Conservation (phyloP, 176 grass and related monocot species). For the Zea luxurians region DNA sequence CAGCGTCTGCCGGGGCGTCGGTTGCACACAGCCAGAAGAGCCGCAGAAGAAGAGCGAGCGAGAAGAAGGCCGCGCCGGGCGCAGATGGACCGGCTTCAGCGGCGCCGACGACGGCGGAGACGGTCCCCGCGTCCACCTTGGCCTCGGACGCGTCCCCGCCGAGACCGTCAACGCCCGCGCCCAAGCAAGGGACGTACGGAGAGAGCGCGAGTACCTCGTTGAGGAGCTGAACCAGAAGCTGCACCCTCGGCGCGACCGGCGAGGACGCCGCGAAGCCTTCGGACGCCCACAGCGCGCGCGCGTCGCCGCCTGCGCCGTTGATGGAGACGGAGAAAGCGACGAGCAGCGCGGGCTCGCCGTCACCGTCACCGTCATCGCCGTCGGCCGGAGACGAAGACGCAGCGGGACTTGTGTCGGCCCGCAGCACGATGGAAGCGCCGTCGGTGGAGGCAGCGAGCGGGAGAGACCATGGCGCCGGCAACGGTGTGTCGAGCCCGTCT, state of each 20-base stretch:
- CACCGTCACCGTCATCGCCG: background rate
- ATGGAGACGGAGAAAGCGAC: constrained; percentile 57
- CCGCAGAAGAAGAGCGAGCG: constrained; percentile 63
- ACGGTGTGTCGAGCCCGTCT: background rate
- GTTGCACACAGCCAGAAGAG: constrained; percentile 77
- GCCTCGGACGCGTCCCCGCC: background rate
- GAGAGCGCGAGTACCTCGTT: constrained; percentile 55
- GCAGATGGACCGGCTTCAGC: constrained; percentile 20
- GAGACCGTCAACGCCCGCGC: background rate
- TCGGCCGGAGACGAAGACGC: background rate
- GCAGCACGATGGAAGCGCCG: constrained; percentile 55
- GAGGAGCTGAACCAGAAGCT: constrained; percentile 66
- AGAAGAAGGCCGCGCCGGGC: constrained; percentile 44
- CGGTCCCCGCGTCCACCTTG: constrained; percentile 31
- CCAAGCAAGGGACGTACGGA: constrained; percentile 39
- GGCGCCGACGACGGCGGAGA: constrained; percentile 19
- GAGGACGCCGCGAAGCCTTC: constrained; percentile 31
- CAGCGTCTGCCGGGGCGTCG: constrained; percentile 66
- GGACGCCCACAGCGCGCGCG: constrained; percentile 61
- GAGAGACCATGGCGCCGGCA: constrained; percentile 17
- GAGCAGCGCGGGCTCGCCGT: background rate
- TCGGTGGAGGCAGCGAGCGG: constrained; percentile 41
- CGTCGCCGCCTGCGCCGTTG: constrained; percentile 25
- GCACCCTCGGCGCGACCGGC: constrained; percentile 5
- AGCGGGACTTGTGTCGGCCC: constrained; percentile 27